These are phyloP conservation scores for Aspergillus sp. DNA, from an alignment of 2,329 filamentous ascomycete genomes.

Conservation along the genomic window DNA sequence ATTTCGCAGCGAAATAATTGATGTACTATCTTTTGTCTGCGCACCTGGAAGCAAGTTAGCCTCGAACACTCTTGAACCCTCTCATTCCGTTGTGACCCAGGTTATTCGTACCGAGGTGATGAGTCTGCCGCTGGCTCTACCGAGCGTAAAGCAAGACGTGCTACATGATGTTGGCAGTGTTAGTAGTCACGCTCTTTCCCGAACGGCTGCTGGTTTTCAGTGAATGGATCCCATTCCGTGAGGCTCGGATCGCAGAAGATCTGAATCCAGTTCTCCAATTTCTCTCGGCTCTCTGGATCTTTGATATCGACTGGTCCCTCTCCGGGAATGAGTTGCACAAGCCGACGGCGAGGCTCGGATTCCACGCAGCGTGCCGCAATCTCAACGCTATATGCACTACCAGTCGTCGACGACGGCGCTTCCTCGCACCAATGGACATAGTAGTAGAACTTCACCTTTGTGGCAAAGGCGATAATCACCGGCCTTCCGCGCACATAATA, in stretches of 20 bases:
- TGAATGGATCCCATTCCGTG: slow-evolving; percentile 11
- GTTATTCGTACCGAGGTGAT: too few species aligned
- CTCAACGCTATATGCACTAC: slow-evolving; percentile 2
- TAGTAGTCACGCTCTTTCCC: not conserved
- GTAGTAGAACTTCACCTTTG: slow-evolving; percentile 15
- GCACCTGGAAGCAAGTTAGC: too few species aligned
- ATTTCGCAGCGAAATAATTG: too few species aligned
- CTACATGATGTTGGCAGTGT: not conserved
- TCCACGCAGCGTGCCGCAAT: slow-evolving; percentile 10
- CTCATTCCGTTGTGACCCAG: too few species aligned
- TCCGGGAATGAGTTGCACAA: slow-evolving; percentile 13
- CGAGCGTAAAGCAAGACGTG: too few species aligned
- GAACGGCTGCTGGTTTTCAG: not conserved
- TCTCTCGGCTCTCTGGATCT: slow-evolving; percentile 1
- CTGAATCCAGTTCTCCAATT: slow-evolving; percentile 12
- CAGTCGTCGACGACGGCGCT: not conserved
- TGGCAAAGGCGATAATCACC: slow-evolving; percentile 13
- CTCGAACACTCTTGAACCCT: too few species aligned
- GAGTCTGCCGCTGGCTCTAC: too few species aligned
- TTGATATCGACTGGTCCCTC: slow-evolving; percentile 9
- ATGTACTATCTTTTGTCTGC: too few species aligned
- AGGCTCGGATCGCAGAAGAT: slow-evolving; percentile 3
- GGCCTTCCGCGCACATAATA: slow-evolving; percentile 5
- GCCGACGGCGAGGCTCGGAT: slow-evolving; percentile 9
- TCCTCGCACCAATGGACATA: slow-evolving; percentile 8